phyloP scores from a whole-genome alignment of 805 yeast species.

The Candida glaebosa region DNA sequence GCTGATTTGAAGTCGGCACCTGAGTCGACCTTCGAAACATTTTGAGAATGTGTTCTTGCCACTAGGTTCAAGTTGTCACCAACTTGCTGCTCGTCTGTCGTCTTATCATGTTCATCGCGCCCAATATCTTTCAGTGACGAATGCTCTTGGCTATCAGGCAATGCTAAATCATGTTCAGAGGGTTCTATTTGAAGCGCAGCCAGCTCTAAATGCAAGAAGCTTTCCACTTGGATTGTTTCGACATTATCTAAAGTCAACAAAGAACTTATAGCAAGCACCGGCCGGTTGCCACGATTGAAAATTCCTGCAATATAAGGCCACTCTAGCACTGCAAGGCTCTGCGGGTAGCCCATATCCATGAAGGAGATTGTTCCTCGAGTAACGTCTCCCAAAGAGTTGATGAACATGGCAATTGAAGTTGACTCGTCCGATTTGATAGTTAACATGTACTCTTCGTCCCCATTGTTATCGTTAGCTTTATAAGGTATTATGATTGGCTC shows the following conservation, averaged over 20 bases:
- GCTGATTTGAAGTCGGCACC: no score
- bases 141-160: no score
- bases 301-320: conserved; percentile 39
- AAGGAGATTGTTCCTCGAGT: conserved; percentile 41
- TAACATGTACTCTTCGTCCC: conserved; percentile 26
- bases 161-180: no score
- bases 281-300: conserved; percentile 13
- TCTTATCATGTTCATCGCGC: no score
- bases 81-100: no score
- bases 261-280: conserved; percentile 19
- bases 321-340: conserved; percentile 25
- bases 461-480: conserved; percentile 14
- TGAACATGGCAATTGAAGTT: conserved; percentile 40
- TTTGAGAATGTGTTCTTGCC: no score
- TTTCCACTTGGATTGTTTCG: conserved; percentile 4
- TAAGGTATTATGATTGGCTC: conserved; percentile 24
- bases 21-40: no score
- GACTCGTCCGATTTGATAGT: conserved; percentile 29
- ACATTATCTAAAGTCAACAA: conserved; percentile 20
- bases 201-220: background rate
- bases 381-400: conserved; percentile 35
- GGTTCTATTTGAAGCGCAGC: no score
- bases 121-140: no score
- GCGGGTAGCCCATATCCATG: conserved; percentile 34
- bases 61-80: no score